Conservation (phyloP, 176 grass and related monocot species). For the Cymbopogon citratus region DNA sequence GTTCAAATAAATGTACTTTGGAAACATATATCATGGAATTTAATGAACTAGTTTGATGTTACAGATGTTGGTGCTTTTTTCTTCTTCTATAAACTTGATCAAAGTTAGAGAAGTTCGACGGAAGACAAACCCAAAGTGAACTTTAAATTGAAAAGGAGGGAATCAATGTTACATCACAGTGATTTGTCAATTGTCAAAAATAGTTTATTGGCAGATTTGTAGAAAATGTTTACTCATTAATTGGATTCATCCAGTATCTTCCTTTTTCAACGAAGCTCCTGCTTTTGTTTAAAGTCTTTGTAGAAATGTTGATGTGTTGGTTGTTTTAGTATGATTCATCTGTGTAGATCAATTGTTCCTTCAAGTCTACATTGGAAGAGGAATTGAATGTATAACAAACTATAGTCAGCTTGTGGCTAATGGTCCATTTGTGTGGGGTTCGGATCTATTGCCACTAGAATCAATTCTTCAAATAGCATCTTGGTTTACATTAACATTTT, state of each 20-base stretch:
- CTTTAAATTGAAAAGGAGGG: background rate
- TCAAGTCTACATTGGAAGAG: background rate
- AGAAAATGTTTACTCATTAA: background rate
- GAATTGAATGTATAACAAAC: background rate
- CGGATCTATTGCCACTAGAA: background rate
- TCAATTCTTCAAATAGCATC: background rate
- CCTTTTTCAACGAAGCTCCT: background rate
- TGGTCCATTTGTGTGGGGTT: background rate
- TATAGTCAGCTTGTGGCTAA: background rate
- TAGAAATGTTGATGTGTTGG: background rate
- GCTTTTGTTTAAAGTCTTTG: constrained; percentile 5
- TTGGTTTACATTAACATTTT: constrained; percentile 12
- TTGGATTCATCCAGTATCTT: background rate
- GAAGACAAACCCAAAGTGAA: background rate
- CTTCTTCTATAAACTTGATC: background rate
- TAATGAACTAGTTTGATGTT: background rate
- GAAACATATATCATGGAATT: background rate
- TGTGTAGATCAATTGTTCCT: background rate
- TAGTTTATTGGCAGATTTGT: background rate
- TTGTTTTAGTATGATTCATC: background rate
- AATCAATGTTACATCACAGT: background rate
- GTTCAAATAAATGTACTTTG: background rate
- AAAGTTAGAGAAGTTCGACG: background rate
- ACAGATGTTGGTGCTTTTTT: background rate
- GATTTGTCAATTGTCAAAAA: background rate